A percentile compares a stretch with the other conserved stretches of the same genome.
Evolutionary conservation across 495 filamentous ascomycete genomes (phyloP).

Genomic region (Schizothecium vesticola): DNA sequence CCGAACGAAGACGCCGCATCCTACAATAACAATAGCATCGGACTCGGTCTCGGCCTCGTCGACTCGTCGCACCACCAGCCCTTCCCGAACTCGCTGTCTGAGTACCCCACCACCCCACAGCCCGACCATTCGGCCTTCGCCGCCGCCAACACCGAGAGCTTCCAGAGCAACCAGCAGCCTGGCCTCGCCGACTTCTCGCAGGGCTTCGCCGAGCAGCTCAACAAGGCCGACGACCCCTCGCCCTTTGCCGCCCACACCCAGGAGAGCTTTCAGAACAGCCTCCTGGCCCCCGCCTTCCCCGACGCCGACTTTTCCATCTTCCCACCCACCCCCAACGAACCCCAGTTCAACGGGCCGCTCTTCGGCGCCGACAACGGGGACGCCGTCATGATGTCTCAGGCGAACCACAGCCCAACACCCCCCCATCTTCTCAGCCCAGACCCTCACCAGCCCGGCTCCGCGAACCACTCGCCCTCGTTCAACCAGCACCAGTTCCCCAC

Average conservation of each 20-base stretch:
- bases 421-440: conserved; percentile 66
- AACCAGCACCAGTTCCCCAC: conserved; percentile 52
- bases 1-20: conserved; percentile 30
- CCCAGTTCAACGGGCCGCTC: conserved; percentile 45
- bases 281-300: conserved; percentile 40
- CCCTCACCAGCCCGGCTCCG: conserved; percentile 48
- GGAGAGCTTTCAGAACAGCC: conserved; percentile 20
- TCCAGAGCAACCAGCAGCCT: conserved; percentile 37
- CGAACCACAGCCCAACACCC: conserved; percentile 55
- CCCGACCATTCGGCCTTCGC: conserved; percentile 34
- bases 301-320: conserved; percentile 52
- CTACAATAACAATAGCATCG: conserved; percentile 25
- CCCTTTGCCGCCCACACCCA: conserved; percentile 23
- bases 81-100: neutral
- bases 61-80: conserved; percentile 31
- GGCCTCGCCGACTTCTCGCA: conserved; percentile 32
- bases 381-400: conserved; percentile 66
- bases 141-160: conserved; percentile 30
- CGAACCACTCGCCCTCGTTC: conserved; percentile 52
- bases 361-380: conserved; percentile 47
- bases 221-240: conserved; percentile 26
- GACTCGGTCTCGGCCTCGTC: conserved; percentile 42
- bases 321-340: conserved; percentile 35
- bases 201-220: conserved; percentile 34
- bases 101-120: conserved; percentile 26